These are phyloP conservation scores for Globisporangium spiculum DNA, from an alignment of 352 stramenopile genomes.

Conservation along the genomic window DNA sequence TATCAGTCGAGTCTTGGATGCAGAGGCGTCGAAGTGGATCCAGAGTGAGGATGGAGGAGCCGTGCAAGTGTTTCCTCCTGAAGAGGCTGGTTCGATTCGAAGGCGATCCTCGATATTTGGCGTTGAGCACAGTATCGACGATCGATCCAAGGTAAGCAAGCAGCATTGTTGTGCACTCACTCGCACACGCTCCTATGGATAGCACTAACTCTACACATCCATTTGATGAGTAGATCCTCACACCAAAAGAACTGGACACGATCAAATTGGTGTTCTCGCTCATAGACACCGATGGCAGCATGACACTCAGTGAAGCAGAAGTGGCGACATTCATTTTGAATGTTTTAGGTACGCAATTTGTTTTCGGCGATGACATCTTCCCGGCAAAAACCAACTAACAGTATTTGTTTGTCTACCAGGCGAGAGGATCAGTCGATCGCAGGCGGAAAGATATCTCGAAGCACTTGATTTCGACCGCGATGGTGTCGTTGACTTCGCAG, in stretches of 20 bases:
- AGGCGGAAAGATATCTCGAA: constrained; percentile 57
- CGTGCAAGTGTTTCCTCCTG: constrained; percentile 5
- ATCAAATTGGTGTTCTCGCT: constrained; percentile 82
- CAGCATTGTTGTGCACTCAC: not conserved
- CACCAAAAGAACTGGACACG: constrained; percentile 61
- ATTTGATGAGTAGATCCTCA: constrained; percentile 36
- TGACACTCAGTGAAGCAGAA: constrained; percentile 51
- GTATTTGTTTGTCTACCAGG: constrained; percentile 23
- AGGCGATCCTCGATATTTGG: not conserved
- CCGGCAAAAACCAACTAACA: not conserved
- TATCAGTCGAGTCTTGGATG: constrained; percentile 57
- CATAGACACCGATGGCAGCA: constrained; percentile 74
- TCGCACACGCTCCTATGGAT: not conserved
- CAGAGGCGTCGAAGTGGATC: constrained; percentile 69
- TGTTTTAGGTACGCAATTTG: constrained; percentile 49
- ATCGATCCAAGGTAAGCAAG: constrained; percentile 28
- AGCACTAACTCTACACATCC: not conserved
- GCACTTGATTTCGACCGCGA: constrained; percentile 76
- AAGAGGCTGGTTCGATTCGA: not conserved
- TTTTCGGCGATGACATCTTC: not conserved
- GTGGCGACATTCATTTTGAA: constrained; percentile 72
- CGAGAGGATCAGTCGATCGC: constrained; percentile 45
- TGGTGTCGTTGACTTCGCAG: constrained; percentile 66
- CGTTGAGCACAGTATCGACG: constrained; percentile 16
- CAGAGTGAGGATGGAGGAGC: constrained; percentile 37